Conservation (phyloP, 495 filamentous ascomycete species). For the Hyaloscypha variabilis region DNA sequence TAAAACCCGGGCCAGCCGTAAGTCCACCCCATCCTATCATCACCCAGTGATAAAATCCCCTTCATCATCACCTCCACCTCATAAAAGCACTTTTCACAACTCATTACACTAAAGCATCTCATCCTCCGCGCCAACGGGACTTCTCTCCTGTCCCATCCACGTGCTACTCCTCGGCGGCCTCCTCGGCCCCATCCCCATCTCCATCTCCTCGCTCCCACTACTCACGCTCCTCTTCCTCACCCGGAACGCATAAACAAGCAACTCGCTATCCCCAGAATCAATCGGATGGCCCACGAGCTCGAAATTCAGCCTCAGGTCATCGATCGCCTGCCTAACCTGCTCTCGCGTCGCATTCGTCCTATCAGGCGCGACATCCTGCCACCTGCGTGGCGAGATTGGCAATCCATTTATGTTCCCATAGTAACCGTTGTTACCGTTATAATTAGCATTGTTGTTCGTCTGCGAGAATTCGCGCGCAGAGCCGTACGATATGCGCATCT, state of each 20-base stretch:
- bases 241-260: conserved; percentile 13
- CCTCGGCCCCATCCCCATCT: background rate
- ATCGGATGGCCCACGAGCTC: conserved; percentile 9
- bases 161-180: background rate
- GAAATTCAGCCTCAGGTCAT: conserved; percentile 6
- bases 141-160: background rate
- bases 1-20: conserved; percentile 4
- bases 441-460: too few relatives aligned
- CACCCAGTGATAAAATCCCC: background rate
- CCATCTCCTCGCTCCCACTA: too few relatives aligned
- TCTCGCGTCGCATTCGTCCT: background rate
- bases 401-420: background rate
- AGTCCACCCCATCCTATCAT: background rate
- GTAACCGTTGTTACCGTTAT: too few relatives aligned
- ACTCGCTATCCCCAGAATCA: conserved; percentile 12
- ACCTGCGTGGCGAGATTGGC: background rate
- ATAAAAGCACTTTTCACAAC: too few relatives aligned
- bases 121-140: background rate
- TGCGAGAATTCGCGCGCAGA: background rate
- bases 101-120: background rate
- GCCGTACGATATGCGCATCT: conserved; percentile 14
- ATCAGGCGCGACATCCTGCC: background rate
- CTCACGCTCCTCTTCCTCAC: conserved; percentile 1
- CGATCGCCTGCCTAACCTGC: conserved; percentile 1
- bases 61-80: too few relatives aligned